These are phyloP conservation scores for Penicillium pancosmium DNA, from an alignment of 495 filamentous ascomycete genomes.

Conservation along the genomic window DNA sequence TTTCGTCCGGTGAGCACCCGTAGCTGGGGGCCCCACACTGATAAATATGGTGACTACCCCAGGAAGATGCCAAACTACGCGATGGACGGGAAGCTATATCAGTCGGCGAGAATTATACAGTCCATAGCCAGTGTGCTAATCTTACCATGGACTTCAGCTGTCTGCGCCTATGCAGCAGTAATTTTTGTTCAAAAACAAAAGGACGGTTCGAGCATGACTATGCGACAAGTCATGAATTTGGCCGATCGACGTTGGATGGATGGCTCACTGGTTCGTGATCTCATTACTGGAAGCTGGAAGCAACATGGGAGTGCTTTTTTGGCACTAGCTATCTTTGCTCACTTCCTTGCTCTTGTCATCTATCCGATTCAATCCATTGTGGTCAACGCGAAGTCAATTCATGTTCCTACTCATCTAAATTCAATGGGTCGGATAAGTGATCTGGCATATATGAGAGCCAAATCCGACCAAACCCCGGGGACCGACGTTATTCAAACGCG, in stretches of 20 bases:
- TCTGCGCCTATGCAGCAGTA: conserved; percentile 27
- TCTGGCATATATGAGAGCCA: not conserved
- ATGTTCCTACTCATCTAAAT: conserved; percentile 6
- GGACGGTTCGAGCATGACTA: conserved; percentile 12
- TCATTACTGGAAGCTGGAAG: conserved; percentile 10
- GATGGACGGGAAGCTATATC: conserved; percentile 6
- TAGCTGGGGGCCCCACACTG: not conserved
- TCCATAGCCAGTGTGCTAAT: conserved; percentile 13
- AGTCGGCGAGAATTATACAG: conserved; percentile 11
- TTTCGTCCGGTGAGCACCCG: not conserved
- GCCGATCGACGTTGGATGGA: conserved; percentile 28
- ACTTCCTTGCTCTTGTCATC: conserved; percentile 24
- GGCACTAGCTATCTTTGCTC: conserved; percentile 18
- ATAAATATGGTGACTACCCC: not conserved
- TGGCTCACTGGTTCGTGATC: conserved; percentile 6
- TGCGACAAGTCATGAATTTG: conserved; percentile 28
- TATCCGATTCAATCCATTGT: conserved; percentile 31
- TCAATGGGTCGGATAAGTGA: not conserved
- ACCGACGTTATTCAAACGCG: conserved; percentile 13
- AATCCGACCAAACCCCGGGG: not conserved
- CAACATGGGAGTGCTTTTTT: conserved; percentile 21
- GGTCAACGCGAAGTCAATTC: conserved; percentile 9
- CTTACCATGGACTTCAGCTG: conserved; percentile 24
- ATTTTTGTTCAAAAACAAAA: conserved; percentile 29
- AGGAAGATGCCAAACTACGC: not conserved